Percentiles rank a stretch among this genome's conserved stretches.
phyloP scores from a whole-genome alignment of 331 rosid species.

The Acacia pycnantha region DNA sequence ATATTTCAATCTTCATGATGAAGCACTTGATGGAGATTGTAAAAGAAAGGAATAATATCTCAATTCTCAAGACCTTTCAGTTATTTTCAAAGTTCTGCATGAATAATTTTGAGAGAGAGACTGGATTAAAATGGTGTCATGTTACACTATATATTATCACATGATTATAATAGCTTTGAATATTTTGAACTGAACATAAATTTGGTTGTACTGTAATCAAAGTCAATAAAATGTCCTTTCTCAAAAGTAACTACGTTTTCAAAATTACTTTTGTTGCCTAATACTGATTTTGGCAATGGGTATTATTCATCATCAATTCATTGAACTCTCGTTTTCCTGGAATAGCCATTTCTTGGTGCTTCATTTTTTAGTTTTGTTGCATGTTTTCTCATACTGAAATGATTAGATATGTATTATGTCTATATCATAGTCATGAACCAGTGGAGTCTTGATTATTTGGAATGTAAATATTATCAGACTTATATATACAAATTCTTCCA shows the following conservation, averaged over 20 bases:
- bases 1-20: not conserved
- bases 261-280: not conserved
- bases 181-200: not conserved
- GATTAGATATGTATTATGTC: not conserved
- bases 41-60: not conserved
- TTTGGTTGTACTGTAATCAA: not conserved
- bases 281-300: not conserved
- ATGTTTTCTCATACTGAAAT: not conserved
- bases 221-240: not conserved
- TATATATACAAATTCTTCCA: not conserved
- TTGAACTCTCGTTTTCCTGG: not conserved
- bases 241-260: not conserved
- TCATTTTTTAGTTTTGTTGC: not conserved
- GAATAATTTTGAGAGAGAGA: not conserved
- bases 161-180: not conserved
- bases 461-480: not conserved
- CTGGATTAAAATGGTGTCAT: slow-evolving; percentile 7
- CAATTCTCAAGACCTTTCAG: not conserved
- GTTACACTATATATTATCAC: not conserved
- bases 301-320: not conserved
- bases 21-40: not conserved
- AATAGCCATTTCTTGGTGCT: not conserved
- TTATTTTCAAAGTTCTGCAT: slow-evolving; percentile 1
- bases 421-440: not conserved
- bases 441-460: not conserved